Conservation (phyloP, 1,284 basidiomycete genomes). For the Neonothopanus nambi region DNA sequence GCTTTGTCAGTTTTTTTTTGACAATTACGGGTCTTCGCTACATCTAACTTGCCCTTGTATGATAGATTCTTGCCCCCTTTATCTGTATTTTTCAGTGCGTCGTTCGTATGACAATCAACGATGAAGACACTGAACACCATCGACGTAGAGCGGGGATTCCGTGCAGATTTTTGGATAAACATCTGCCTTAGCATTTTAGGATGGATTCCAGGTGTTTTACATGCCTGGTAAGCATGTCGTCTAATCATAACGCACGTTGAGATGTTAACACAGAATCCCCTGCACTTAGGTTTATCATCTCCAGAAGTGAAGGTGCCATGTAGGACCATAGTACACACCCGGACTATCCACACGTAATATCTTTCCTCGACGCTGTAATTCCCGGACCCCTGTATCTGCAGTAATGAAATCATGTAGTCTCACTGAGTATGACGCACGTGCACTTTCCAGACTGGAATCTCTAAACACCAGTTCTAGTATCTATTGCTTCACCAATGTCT, state of each 20-base stretch:
- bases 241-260: background rate
- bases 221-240: conserved; percentile 46
- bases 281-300: conserved; percentile 40
- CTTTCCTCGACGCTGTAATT: too few relatives aligned
- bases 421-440: too few relatives aligned
- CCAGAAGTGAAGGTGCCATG: conserved; percentile 33
- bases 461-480: too few relatives aligned
- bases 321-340: too few relatives aligned
- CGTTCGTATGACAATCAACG: background rate
- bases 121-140: background rate
- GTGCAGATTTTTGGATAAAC: conserved; percentile 56
- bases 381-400: too few relatives aligned
- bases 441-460: too few relatives aligned
- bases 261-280: background rate
- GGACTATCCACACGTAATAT: too few relatives aligned
- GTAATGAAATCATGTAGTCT: too few relatives aligned
- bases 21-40: background rate
- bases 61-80: conserved; percentile 51
- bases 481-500: too few relatives aligned
- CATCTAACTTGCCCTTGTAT: background rate
- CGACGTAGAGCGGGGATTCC: conserved; percentile 38
- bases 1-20: conserved; percentile 37
- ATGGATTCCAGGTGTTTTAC: conserved; percentile 60
- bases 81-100: conserved; percentile 52
- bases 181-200: conserved; percentile 52